phyloP scores from a whole-genome alignment of 192 early-diverging fungal species.

The Dimargaris cristalligena region DNA sequence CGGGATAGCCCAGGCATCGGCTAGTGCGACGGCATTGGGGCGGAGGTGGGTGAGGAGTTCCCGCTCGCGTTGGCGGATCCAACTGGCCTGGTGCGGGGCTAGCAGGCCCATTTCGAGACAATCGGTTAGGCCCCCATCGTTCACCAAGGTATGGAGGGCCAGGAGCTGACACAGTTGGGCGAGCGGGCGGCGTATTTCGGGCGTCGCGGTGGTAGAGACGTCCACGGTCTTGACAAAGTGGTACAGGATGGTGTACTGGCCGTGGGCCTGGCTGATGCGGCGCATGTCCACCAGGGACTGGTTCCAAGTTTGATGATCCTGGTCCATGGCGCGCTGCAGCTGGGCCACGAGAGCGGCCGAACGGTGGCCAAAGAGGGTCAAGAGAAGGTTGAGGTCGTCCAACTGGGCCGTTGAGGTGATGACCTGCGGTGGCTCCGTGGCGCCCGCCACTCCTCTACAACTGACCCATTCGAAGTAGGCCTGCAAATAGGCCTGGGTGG shows the following conservation, averaged over 20 bases:
- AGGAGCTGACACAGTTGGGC: slow-evolving; percentile 28
- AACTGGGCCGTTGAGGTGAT: slow-evolving; percentile 27
- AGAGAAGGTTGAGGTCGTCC: slow-evolving; percentile 38
- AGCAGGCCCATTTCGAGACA: slow-evolving; percentile 40
- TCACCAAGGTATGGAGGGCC: slow-evolving; percentile 48
- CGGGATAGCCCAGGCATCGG: slow-evolving; percentile 60
- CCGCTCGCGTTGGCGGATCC: slow-evolving; percentile 34
- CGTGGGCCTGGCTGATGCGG: slow-evolving; percentile 56
- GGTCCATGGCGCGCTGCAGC: slow-evolving; percentile 43
- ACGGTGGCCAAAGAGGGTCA: slow-evolving; percentile 61
- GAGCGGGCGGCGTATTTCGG: slow-evolving; percentile 23
- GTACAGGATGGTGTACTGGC: slow-evolving; percentile 52
- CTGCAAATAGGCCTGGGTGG: not conserved
- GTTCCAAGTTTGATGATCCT: slow-evolving; percentile 49
- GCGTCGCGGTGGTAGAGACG: slow-evolving; percentile 16
- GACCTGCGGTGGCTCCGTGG: slow-evolving; percentile 2
- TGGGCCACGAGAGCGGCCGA: slow-evolving; percentile 43
- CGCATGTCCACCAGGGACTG: slow-evolving; percentile 57
- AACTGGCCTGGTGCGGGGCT: slow-evolving; percentile 24
- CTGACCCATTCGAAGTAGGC: not conserved
- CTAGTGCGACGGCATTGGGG: slow-evolving; percentile 58
- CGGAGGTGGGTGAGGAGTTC: slow-evolving; percentile 43
- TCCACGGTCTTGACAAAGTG: slow-evolving; percentile 52
- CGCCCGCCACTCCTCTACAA: not conserved
- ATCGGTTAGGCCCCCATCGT: slow-evolving; percentile 37